phyloP scores from a whole-genome alignment of 2,329 filamentous ascomycete species.

The Exophiala calicioides region DNA sequence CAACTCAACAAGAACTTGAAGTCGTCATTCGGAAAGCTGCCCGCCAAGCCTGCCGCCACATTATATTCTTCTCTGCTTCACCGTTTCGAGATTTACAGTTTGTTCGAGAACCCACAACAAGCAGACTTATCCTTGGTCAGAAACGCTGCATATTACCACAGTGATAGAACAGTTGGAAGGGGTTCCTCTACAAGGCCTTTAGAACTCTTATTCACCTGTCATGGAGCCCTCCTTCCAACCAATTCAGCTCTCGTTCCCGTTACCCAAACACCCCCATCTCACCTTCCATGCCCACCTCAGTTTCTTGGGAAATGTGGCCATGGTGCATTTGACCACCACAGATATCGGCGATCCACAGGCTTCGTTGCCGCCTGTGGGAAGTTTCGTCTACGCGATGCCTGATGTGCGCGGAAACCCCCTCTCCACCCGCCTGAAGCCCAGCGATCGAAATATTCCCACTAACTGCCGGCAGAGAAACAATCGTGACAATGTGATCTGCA shows the following conservation, averaged over 20 bases:
- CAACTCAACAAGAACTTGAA: too few relatives aligned
- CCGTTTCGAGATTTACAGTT: too few relatives aligned
- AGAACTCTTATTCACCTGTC: not conserved
- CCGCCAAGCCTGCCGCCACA: too few relatives aligned
- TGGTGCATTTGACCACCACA: slow-evolving; percentile 60
- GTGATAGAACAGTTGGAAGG: too few relatives aligned
- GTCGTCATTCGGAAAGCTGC: too few relatives aligned
- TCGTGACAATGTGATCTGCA: slow-evolving; percentile 61
- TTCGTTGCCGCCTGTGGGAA: slow-evolving; percentile 65
- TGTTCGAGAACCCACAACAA: too few relatives aligned
- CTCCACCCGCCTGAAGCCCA: too few relatives aligned
- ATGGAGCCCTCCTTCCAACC: slow-evolving; percentile 42
- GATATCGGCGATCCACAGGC: slow-evolving; percentile 45
- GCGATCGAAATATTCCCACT: too few relatives aligned
- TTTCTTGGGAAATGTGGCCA: slow-evolving; percentile 52
- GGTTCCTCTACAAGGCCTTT: too few relatives aligned
- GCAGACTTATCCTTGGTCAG: too few relatives aligned
- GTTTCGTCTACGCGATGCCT: slow-evolving; percentile 90
- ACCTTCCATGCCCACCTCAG: slow-evolving; percentile 62
- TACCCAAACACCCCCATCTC: slow-evolving; percentile 59
- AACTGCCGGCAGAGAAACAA: slow-evolving; percentile 41
- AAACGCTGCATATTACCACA: too few relatives aligned
- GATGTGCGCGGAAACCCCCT: slow-evolving; percentile 61
- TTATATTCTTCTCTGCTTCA: too few relatives aligned
- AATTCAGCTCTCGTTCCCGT: slow-evolving; percentile 57